Conservation (phyloP, 2,329 filamentous ascomycete species). For the Penicillium sp. region DNA sequence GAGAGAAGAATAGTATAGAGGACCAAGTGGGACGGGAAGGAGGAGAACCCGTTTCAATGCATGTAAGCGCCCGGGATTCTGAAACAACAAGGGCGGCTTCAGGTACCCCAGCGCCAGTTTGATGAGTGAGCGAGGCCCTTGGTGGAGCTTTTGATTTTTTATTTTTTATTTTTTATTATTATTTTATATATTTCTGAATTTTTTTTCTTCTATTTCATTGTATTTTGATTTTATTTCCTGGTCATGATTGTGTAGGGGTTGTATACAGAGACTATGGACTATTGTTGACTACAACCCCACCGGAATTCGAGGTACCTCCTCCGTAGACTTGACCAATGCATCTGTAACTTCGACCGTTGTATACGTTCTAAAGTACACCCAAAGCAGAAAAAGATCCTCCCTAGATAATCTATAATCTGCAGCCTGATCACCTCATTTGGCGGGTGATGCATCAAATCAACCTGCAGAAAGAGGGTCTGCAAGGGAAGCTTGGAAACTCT, state of each 20-base stretch:
- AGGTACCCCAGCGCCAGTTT: slow-evolving; percentile 38
- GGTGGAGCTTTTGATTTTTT: background rate
- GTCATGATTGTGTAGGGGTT: background rate
- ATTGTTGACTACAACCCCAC: background rate
- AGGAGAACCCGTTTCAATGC: slow-evolving; percentile 16
- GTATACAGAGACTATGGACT: background rate
- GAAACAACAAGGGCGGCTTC: slow-evolving; percentile 37
- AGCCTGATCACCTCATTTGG: background rate
- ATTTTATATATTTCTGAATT: background rate
- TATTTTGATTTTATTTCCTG: background rate
- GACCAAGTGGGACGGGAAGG: background rate
- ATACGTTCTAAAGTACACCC: background rate
- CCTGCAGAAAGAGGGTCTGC: background rate
- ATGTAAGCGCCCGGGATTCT: slow-evolving; percentile 34
- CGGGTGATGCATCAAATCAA: background rate
- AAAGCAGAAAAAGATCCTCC: background rate
- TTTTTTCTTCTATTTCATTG: background rate
- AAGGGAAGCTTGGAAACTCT: background rate
- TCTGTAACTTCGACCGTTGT: background rate
- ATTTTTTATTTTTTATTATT: background rate
- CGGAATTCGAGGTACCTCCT: background rate
- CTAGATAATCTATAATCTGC: background rate
- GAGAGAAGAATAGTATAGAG: background rate
- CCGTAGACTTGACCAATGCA: background rate
- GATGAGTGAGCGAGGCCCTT: slow-evolving; percentile 18